Conservation (phyloP, 768 basidiomycete genomes). For the Collybia mongolica region DNA sequence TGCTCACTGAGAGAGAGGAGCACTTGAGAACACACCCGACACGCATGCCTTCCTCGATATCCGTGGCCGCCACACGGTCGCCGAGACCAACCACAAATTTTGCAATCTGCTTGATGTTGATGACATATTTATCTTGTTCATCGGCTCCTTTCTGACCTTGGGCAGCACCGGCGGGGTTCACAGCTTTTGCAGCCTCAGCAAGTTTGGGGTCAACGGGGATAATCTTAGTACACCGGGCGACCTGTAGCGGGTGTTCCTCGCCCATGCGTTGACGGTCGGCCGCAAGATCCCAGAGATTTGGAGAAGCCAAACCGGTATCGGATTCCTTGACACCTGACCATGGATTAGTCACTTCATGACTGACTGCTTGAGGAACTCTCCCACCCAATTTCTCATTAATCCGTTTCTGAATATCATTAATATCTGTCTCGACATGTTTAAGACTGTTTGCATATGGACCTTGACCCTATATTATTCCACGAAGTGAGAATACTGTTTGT, state of each 20-base stretch:
- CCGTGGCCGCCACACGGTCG: slow-evolving; percentile 94
- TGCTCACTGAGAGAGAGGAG: not conserved
- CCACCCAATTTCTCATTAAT: slow-evolving; percentile 97
- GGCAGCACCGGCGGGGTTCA: slow-evolving; percentile 73
- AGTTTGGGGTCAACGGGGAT: slow-evolving; percentile 78
- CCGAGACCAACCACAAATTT: slow-evolving; percentile 98
- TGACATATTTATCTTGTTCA: slow-evolving; percentile 99
- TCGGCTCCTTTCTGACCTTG: slow-evolving; percentile 96
- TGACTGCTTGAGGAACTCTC: slow-evolving; percentile 10
- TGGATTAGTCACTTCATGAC: slow-evolving; percentile 4
- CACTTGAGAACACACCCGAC: slow-evolving; percentile 69
- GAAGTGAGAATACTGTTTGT: not conserved
- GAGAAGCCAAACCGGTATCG: slow-evolving; percentile 94
- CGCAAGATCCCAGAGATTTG: slow-evolving; percentile 95
- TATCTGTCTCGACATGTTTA: slow-evolving; percentile 87
- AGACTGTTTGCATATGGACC: slow-evolving; percentile 91
- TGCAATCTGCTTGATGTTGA: slow-evolving; percentile 99
- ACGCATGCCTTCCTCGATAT: slow-evolving; percentile 99
- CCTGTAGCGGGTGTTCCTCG: slow-evolving; percentile 92
- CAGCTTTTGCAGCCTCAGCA: slow-evolving; percentile 74
- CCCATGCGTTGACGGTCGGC: slow-evolving; percentile 91
- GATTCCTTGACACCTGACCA: slow-evolving; percentile 89
- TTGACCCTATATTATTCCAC: slow-evolving; percentile 71
- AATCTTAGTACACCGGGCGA: slow-evolving; percentile 98
- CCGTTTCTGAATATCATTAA: slow-evolving; percentile 94